These are phyloP conservation scores for Lyophyllum decastes DNA, from an alignment of 768 basidiomycete genomes.

Conservation along the genomic window DNA sequence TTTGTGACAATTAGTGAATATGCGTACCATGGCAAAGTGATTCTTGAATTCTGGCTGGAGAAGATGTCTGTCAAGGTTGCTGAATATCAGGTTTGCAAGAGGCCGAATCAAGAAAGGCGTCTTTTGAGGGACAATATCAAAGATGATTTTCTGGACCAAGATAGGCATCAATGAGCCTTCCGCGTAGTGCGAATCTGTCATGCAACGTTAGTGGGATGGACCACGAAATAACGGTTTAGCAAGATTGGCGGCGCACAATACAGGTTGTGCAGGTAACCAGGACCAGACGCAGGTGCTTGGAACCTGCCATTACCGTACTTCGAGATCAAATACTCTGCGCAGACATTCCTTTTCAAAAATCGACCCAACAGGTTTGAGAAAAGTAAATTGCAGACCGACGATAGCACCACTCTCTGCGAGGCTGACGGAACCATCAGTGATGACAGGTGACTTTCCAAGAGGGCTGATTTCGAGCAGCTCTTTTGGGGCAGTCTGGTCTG, in stretches of 20 bases:
- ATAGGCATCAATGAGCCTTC: conserved; percentile 35
- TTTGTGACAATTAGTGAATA: neutral
- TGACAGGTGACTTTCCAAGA: conserved; percentile 41
- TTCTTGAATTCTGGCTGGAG: conserved; percentile 29
- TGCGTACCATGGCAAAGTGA: conserved; percentile 28
- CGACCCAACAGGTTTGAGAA: neutral
- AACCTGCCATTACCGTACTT: conserved; percentile 21
- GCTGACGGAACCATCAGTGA: conserved; percentile 40
- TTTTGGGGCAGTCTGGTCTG: conserved; percentile 26
- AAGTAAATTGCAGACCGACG: conserved; percentile 15
- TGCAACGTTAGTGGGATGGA: neutral
- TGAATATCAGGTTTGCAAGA: conserved; percentile 29
- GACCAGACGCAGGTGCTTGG: conserved; percentile 10
- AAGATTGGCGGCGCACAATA: conserved; percentile 8
- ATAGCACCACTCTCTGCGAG: conserved; percentile 33
- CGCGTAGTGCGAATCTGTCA: conserved; percentile 20
- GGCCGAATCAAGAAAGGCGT: conserved; percentile 39
- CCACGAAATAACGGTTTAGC: neutral
- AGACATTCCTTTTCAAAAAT: neutral
- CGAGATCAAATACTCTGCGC: conserved; percentile 21
- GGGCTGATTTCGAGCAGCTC: conserved; percentile 36
- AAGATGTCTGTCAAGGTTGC: conserved; percentile 22
- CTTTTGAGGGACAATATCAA: conserved; percentile 27
- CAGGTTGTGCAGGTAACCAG: conserved; percentile 18
- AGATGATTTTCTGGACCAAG: conserved; percentile 35